Conservation (phyloP, 305 asterid species). For the Euphrasia arctica region DNA sequence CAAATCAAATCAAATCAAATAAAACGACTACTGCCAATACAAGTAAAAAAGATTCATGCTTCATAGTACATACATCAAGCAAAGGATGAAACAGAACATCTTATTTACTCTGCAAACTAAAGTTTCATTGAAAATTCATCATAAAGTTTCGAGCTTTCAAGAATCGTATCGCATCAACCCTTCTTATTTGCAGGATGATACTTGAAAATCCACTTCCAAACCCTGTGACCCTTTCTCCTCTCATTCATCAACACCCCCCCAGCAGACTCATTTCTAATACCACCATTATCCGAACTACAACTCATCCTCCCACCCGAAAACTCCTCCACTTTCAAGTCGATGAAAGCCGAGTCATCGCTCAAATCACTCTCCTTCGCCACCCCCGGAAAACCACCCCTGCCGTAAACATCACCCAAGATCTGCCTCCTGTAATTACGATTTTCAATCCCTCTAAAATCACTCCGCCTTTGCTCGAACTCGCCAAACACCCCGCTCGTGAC, state of each 20-base stretch:
- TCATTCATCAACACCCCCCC: conserved; percentile 39
- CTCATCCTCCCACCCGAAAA: conserved; percentile 17
- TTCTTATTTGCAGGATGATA: conserved; percentile 32
- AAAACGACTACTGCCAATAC: no score
- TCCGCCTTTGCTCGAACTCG: conserved; percentile 43
- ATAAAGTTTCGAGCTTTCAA: no score
- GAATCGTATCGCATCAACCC: not conserved
- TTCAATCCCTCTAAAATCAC: conserved; percentile 28
- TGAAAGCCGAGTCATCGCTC: conserved; percentile 71
- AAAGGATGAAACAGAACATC: no score
- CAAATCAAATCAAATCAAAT: no score
- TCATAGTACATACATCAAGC: no score
- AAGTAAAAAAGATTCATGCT: no score
- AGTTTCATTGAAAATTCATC: no score
- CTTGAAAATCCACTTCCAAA: conserved; percentile 86
- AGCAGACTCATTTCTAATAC: conserved; percentile 15
- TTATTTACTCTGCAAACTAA: no score
- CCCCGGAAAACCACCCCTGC: conserved; percentile 24
- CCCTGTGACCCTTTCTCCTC: conserved; percentile 45
- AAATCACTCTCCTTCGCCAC: conserved; percentile 57
- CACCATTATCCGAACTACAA: conserved; percentile 40
- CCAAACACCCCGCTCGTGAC: conserved; percentile 41
- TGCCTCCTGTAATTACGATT: conserved; percentile 19
- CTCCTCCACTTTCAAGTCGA: conserved; percentile 75
- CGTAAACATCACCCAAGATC: conserved; percentile 24